phyloP scores from a whole-genome alignment of 208 protist species.

The Leishmania tropica region DNA sequence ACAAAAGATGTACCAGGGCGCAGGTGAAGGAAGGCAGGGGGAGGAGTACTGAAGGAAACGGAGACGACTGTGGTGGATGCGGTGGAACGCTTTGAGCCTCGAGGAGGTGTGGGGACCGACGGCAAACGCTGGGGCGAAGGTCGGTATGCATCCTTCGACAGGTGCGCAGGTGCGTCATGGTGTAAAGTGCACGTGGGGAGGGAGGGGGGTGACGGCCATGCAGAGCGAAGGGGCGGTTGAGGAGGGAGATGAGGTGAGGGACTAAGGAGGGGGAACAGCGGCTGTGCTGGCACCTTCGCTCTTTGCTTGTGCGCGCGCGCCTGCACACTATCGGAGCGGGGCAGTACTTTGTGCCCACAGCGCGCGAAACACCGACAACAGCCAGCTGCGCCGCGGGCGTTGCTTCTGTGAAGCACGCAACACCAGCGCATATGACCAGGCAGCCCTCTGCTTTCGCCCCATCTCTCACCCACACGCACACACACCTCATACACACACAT shows the following conservation, averaged over 20 bases:
- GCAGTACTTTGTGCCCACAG: not conserved
- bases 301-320: not conserved
- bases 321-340: not conserved
- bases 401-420: slow-evolving; percentile 4
- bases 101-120: not conserved
- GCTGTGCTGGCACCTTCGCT: not conserved
- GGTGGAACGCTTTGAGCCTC: not conserved
- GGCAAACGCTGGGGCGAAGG: not conserved
- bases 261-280: not conserved
- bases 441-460: not conserved
- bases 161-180: not conserved
- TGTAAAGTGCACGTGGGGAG: not conserved
- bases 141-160: not conserved
- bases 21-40: not conserved
- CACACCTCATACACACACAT: not conserved
- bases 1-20: not conserved
- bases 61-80: not conserved
- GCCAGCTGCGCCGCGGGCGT: not conserved
- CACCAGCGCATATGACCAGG: not conserved
- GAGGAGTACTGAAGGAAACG: not conserved
- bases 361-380: not conserved
- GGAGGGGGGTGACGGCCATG: not conserved
- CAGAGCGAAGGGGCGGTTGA: not conserved
- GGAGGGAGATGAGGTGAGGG: not conserved
- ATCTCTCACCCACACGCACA: no score